phyloP scores from a whole-genome alignment of 148 eudicot genomes.

The Heliosperma pusillum region DNA sequence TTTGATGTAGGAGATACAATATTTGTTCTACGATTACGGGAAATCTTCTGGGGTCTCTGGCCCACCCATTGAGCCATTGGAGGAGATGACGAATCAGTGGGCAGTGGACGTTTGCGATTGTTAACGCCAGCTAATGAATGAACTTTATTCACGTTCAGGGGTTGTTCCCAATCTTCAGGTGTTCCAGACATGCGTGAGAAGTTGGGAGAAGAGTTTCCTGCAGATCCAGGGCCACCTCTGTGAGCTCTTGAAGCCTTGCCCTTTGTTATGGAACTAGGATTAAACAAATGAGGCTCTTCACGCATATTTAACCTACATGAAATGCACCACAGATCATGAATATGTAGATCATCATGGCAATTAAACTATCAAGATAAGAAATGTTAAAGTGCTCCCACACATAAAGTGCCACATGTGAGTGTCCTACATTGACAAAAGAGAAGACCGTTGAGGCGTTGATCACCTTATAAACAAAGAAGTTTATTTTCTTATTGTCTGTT shows the following conservation, averaged over 20 bases:
- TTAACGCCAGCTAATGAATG: slow-evolving; percentile 51
- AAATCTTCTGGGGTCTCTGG: slow-evolving; percentile 85
- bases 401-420: not conserved
- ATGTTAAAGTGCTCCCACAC: not conserved
- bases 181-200: slow-evolving; percentile 50
- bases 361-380: not conserved
- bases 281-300: slow-evolving; percentile 46
- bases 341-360: slow-evolving; percentile 9
- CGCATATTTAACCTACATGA: slow-evolving; percentile 58
- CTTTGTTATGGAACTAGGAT: slow-evolving; percentile 54
- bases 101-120: slow-evolving; percentile 68
- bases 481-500: not conserved
- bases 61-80: slow-evolving; percentile 87
- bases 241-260: slow-evolving; percentile 78
- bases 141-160: slow-evolving; percentile 43
- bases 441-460: not conserved
- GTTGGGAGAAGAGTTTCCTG: slow-evolving; percentile 53
- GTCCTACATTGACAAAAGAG: not conserved
- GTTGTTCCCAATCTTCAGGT: slow-evolving; percentile 71
- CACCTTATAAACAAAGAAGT: not conserved
- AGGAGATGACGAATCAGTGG: slow-evolving; percentile 66
- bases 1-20: slow-evolving; percentile 72
- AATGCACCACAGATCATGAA: slow-evolving; percentile 13
- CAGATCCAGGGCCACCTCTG: slow-evolving; percentile 46
- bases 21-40: slow-evolving; percentile 87